Base-by-base conservation (phyloP, 2,329 filamentous ascomycete genomes). In the Sporothrix protearum region DNA sequence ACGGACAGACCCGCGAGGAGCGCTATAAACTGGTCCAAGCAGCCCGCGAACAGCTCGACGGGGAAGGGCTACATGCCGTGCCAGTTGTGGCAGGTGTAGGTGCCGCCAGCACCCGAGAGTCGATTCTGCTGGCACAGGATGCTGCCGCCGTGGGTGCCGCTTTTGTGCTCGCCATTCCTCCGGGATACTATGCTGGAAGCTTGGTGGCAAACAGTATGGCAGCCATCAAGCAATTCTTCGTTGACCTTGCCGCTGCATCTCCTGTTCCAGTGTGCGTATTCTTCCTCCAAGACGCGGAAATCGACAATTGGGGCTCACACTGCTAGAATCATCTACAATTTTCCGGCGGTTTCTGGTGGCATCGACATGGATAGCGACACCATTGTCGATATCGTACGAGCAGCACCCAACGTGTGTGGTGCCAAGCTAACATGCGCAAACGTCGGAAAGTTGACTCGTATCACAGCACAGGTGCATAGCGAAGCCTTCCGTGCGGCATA, bases 51-150 rank as follows among this genome's bases (percentile, higher is more conserved):
- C 66, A 53, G 0, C 61, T 74, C 1, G 72, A 71, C 42, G 59
- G 51, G 14, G 53, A 80, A 0, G 74, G 77, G 1, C 75, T 79
- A 1, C 75, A 78, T 0, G 72, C 79, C 16, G 82, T 82, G 57
- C 83, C 83, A 0, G 78, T 85, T 2, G 80, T 84, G 2, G 83
- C 83, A 3, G 83, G 83, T 5, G 81, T 84, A 28, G 82, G 80
- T 0, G 83, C 80, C 0, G 76, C 79, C 59, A 79, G 77, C 67
- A 81, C 80, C 0, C 76, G 77, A 47, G 79, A 81, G 75, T 71
- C 79, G 3, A 76, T 81, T 10, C 75, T 76, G n/a, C 76, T 81
- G 0, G 80, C 80, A 1, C 75, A 79, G 14, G 81, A 82, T 45
- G 81, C 82, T 0, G 76, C 77, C 3, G 75, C 76, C 1, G 80